Conservation (phyloP, 306 rosid genomes). For the Canavalia gladiata region DNA sequence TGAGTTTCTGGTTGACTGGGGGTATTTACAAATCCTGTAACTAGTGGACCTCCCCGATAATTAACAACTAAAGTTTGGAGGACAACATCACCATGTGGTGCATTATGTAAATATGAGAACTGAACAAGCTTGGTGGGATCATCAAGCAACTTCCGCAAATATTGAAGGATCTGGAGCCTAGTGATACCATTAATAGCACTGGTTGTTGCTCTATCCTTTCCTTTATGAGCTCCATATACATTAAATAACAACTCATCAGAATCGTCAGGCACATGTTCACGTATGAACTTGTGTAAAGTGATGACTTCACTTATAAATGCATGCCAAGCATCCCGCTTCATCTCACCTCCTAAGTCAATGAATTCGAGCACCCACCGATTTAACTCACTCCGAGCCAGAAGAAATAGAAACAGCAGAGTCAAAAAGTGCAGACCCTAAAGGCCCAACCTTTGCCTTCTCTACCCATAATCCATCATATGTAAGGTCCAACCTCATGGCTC, state of each 20-base stretch:
- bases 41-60: conserved; percentile 86
- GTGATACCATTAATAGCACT: conserved; percentile 77
- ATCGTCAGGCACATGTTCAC: conserved; percentile 78
- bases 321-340: conserved; percentile 97
- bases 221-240: conserved; percentile 84
- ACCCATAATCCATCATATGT: conserved; percentile 63
- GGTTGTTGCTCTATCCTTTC: conserved; percentile 72
- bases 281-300: conserved; percentile 76
- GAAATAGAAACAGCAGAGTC: conserved; percentile 96
- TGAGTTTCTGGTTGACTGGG: conserved; percentile 55
- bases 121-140: conserved; percentile 89
- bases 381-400: conserved; percentile 67
- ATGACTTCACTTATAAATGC: conserved; percentile 85
- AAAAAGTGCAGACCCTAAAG: conserved; percentile 83
- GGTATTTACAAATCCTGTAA: conserved; percentile 59
- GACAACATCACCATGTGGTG: conserved; percentile 84
- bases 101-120: conserved; percentile 75
- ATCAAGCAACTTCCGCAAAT: conserved; percentile 77
- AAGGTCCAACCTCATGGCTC: conserved; percentile 81
- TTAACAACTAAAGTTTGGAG: conserved; percentile 86
- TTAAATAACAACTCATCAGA: conserved; percentile 69
- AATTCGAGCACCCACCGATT: conserved; percentile 86
- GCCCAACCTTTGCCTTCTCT: conserved; percentile 95
- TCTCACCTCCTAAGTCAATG: conserved; percentile 97
- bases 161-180: conserved; percentile 90